Conservation (phyloP, 2,329 filamentous ascomycete genomes). For the Exophiala alcalophila region DNA sequence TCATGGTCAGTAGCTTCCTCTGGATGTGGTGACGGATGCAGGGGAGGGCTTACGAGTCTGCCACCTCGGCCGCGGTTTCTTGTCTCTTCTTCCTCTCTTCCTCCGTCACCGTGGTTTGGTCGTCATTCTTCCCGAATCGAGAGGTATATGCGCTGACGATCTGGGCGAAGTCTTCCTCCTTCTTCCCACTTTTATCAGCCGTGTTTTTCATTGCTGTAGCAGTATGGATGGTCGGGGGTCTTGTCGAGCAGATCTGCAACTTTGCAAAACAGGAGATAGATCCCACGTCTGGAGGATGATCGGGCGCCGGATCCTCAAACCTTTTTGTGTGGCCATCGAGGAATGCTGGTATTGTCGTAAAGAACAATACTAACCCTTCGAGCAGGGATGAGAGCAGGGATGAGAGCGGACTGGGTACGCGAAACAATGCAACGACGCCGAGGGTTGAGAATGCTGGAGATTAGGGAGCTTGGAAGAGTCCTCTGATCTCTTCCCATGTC, state of each 20-base stretch:
- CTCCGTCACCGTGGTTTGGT: conserved; percentile 9
- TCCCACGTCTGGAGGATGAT: too few species aligned
- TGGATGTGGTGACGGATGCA: too few species aligned
- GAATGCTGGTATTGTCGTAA: conserved; percentile 7
- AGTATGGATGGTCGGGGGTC: background rate
- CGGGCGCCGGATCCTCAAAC: too few species aligned
- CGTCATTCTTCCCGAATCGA: conserved; percentile 10
- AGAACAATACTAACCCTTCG: conserved; percentile 7
- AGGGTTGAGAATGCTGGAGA: too few species aligned
- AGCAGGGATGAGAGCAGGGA: too few species aligned
- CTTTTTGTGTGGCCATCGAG: too few species aligned
- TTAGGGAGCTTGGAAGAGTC: too few species aligned
- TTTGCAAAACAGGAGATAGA: too few species aligned
- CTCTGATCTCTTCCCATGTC: too few species aligned
- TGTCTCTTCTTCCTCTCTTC: conserved; percentile 12
- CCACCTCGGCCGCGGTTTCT: conserved; percentile 6
- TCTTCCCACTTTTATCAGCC: background rate
- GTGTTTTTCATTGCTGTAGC: background rate
- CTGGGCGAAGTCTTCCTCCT: conserved; percentile 12
- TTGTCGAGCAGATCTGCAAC: too few species aligned
- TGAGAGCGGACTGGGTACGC: too few species aligned
- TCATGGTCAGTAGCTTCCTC: background rate
- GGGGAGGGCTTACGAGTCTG: conserved; percentile 20
- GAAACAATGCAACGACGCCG: background rate
- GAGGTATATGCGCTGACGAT: conserved; percentile 12